phyloP scores from a whole-genome alignment of 2,329 filamentous ascomycete species.

The Exophiala phaeomuriformis region DNA sequence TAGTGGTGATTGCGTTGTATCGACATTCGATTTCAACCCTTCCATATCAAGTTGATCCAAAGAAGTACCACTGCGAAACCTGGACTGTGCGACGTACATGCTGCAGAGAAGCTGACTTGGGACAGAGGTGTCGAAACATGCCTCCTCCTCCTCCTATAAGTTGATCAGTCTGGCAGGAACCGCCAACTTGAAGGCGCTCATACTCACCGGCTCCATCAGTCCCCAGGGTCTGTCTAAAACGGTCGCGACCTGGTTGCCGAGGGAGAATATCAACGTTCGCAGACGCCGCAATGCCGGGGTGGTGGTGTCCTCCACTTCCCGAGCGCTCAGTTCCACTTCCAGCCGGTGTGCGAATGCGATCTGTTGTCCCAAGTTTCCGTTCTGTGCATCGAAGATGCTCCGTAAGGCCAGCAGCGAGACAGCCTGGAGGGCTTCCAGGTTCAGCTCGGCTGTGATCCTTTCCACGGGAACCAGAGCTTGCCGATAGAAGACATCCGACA shows the following conservation, averaged over 20 bases:
- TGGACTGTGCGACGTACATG: background rate
- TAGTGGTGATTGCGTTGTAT: background rate
- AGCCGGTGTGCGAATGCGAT: constrained; percentile 5
- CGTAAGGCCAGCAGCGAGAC: constrained; percentile 3
- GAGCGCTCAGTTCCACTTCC: constrained; percentile 3
- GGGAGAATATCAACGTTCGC: constrained; percentile 1
- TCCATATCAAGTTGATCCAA: background rate
- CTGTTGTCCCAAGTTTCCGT: constrained; percentile 5
- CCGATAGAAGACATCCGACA: constrained; percentile 3
- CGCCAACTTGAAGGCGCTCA: background rate
- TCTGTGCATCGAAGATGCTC: constrained; percentile 3
- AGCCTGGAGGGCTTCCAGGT: constrained; percentile 2
- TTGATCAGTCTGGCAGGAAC: background rate
- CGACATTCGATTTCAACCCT: background rate
- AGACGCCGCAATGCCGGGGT: background rate
- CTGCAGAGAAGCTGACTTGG: background rate
- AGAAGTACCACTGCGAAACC: background rate
- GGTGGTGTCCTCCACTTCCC: constrained; percentile 1
- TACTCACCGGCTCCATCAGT: constrained; percentile 1
- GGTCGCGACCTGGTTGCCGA: constrained; percentile 4
- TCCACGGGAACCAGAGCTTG: constrained; percentile 2
- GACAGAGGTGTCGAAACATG: background rate
- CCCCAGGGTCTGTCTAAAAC: constrained; percentile 3
- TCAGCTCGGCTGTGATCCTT: constrained; percentile 4
- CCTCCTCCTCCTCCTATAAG: background rate